phyloP scores from a whole-genome alignment of 148 eudicot genomes.

The Vaccinium macrocarpon region DNA sequence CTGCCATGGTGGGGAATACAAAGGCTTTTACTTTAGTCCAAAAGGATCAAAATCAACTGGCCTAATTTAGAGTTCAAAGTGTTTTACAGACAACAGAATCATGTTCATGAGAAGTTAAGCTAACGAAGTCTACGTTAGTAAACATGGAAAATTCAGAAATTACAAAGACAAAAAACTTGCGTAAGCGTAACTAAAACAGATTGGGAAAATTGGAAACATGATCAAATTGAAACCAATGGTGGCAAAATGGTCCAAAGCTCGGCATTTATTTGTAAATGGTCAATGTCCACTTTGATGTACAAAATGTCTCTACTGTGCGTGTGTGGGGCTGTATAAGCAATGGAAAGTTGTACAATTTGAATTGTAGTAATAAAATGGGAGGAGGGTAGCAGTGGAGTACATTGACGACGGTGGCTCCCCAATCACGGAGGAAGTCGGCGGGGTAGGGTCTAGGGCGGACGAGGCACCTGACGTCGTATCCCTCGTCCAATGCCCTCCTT shows the following conservation, averaged over 20 bases:
- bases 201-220: not conserved
- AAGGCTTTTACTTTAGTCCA: not conserved
- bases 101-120: not conserved
- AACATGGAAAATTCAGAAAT: not conserved
- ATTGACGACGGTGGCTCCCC: constrained; percentile 99
- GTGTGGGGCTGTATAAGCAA: not conserved
- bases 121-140: not conserved
- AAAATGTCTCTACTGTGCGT: not conserved
- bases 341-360: not conserved
- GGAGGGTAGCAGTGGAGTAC: constrained; percentile 23
- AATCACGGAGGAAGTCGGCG: constrained; percentile 98
- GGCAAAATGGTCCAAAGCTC: not conserved
- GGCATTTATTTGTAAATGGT: no score
- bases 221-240: not conserved
- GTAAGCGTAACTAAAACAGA: not conserved
- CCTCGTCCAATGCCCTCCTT: constrained; percentile 94
- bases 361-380: not conserved
- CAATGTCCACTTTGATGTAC: not conserved
- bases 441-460: constrained; percentile 98
- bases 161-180: not conserved
- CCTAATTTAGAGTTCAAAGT: not conserved
- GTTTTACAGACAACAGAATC: not conserved
- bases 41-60: not conserved
- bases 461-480: constrained; percentile 95
- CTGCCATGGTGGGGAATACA: not conserved